phyloP scores from a whole-genome alignment of 371 early-diverging fungal species.

The Batkoa obscura region DNA sequence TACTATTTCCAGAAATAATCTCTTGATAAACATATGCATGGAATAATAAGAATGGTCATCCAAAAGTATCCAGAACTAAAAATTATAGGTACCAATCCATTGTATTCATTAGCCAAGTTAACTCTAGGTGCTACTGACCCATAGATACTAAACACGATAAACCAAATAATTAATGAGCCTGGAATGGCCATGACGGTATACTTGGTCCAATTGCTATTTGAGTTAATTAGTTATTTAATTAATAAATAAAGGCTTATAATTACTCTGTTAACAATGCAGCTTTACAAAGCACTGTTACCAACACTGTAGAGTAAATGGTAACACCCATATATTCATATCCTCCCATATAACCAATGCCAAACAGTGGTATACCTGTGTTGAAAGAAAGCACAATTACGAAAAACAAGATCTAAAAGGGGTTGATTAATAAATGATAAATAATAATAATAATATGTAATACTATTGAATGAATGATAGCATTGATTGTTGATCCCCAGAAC shows the following conservation, averaged over 20 bases:
- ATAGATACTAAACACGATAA: slow-evolving; percentile 71
- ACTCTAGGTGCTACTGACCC: slow-evolving; percentile 53
- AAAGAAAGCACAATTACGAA: slow-evolving; percentile 18
- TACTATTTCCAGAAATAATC: slow-evolving; percentile 89
- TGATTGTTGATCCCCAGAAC: slow-evolving; percentile 89
- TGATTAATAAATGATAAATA: too few species aligned
- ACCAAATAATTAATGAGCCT: slow-evolving; percentile 77
- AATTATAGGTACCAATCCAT: slow-evolving; percentile 52
- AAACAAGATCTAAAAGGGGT: slow-evolving; percentile 5
- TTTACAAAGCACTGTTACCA: slow-evolving; percentile 63
- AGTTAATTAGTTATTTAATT: too few species aligned
- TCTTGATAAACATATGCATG: slow-evolving; percentile 57
- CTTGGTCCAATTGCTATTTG: slow-evolving; percentile 46
- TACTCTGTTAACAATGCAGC: slow-evolving; percentile 57
- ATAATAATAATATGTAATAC: slow-evolving; percentile 8
- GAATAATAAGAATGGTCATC: slow-evolving; percentile 62
- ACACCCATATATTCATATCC: slow-evolving; percentile 68
- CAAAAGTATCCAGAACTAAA: slow-evolving; percentile 69
- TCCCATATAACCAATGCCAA: slow-evolving; percentile 35
- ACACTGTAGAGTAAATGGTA: slow-evolving; percentile 53
- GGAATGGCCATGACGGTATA: slow-evolving; percentile 62
- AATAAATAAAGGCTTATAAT: too few species aligned
- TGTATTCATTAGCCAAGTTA: slow-evolving; percentile 60
- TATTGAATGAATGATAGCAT: slow-evolving; percentile 85
- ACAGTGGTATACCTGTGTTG: slow-evolving; percentile 27